phyloP scores from a whole-genome alignment of 2,329 filamentous ascomycete genomes.

The Phaeosphaeria sp. region DNA sequence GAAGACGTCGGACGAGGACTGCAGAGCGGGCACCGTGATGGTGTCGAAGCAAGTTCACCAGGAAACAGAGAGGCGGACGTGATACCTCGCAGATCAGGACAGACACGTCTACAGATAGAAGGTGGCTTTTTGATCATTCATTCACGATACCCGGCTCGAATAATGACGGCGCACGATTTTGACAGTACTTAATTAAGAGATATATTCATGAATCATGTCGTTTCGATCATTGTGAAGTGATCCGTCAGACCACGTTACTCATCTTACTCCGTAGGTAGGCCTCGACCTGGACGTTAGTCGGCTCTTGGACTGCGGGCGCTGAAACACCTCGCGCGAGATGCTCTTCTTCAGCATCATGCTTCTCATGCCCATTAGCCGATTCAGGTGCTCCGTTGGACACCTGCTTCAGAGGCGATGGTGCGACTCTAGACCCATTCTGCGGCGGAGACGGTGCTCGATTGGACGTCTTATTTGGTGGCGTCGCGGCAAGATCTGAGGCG shows the following conservation, averaged over 20 bases:
- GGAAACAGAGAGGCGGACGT: slow-evolving; percentile 19
- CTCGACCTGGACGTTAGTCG: slow-evolving; percentile 27
- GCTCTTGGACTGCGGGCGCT: background rate
- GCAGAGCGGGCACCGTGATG: slow-evolving; percentile 28
- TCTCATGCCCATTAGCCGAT: background rate
- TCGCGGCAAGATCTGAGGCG: background rate
- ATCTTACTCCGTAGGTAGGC: slow-evolving; percentile 28
- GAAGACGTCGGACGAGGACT: slow-evolving; percentile 35
- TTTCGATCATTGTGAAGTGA: background rate
- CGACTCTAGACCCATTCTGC: background rate
- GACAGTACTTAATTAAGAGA: slow-evolving; percentile 1
- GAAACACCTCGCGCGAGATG: background rate
- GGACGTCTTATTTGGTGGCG: background rate
- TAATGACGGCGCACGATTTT: background rate
- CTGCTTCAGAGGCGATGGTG: background rate
- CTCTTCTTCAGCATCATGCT: background rate
- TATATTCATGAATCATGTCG: background rate
- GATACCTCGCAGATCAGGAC: background rate
- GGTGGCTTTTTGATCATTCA: background rate
- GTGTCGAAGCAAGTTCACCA: slow-evolving; percentile 35
- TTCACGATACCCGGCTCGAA: slow-evolving; percentile 8
- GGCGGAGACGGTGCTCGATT: background rate
- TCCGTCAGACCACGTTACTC: slow-evolving; percentile 12
- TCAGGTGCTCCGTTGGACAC: background rate
- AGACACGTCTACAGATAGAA: background rate